A percentile compares a stretch with the other conserved stretches of the same genome.
Evolutionary conservation across 2,329 filamentous ascomycete genomes (phyloP).

Genomic region (Pestalotiopsis sp.): DNA sequence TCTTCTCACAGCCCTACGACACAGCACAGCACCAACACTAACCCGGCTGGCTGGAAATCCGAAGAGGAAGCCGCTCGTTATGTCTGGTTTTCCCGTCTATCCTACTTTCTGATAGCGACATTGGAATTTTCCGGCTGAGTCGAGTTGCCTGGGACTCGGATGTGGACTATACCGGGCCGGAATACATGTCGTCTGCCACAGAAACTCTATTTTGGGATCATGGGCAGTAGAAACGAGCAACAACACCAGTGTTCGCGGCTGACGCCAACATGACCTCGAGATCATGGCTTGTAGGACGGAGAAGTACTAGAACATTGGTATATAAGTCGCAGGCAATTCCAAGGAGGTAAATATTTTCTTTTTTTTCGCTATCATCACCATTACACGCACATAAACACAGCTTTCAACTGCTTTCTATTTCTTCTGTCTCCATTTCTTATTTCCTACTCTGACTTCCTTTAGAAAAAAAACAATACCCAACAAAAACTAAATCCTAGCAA

Average conservation of each 20-base stretch:
- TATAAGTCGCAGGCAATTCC: not conserved
- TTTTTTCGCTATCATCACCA: constrained; percentile 4
- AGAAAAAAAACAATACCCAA: not conserved
- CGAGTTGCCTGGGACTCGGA: too few relatives aligned
- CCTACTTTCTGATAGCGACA: not conserved
- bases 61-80: not conserved
- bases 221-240: not conserved
- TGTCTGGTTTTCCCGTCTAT: not conserved
- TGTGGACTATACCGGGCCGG: not conserved
- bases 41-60: constrained; percentile 1
- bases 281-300: not conserved
- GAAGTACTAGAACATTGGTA: not conserved
- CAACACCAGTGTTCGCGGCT: not conserved
- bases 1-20: not conserved
- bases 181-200: not conserved
- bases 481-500: constrained; percentile 15
- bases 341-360: not conserved
- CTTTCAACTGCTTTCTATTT: not conserved
- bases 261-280: constrained; percentile 3
- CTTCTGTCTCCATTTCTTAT: not conserved
- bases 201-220: constrained; percentile 4
- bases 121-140: not conserved
- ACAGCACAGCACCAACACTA: not conserved
- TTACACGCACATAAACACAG: not conserved
- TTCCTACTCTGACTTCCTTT: not conserved